Percentiles rank a stretch among this genome's conserved stretches.
Conservation (phyloP, 208 protist genomes). For the Tetramitus jugosus region DNA sequence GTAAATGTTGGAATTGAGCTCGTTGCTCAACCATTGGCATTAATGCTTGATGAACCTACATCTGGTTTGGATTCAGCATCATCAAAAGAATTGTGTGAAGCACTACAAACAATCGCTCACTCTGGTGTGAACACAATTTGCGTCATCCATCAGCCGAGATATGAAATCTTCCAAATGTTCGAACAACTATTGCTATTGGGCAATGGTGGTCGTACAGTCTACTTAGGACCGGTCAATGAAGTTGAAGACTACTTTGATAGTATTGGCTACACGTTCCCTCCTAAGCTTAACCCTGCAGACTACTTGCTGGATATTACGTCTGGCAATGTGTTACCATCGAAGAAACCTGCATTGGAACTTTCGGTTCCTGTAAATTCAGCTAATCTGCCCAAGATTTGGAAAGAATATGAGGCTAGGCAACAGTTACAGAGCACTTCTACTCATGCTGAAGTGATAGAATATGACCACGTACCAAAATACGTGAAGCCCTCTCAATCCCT, state of each 20-base stretch:
- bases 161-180: conserved; percentile 38
- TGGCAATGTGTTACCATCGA: neutral
- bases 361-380: neutral
- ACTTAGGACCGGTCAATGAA: conserved; percentile 17
- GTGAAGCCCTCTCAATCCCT: neutral
- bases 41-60: conserved; percentile 77
- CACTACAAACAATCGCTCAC: neutral
- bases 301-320: conserved; percentile 24
- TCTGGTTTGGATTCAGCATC: conserved; percentile 39
- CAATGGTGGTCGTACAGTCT: conserved; percentile 24
- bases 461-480: too few species aligned
- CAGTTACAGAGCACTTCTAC: neutral
- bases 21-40: conserved; percentile 62
- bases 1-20: conserved; percentile 72
- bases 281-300: conserved; percentile 22
- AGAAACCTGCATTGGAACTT: neutral
- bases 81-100: neutral
- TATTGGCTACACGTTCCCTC: conserved; percentile 20
- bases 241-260: conserved; percentile 17
- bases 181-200: conserved; percentile 22
- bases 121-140: conserved; percentile 34
- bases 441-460: neutral
- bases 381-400: neutral
- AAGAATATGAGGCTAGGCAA: neutral
- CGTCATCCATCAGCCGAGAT: conserved; percentile 44